Percentiles rank a stretch among this genome's conserved stretches.
phyloP scores from a whole-genome alignment of 305 asterid genomes.

The Fraxinus paxiana region DNA sequence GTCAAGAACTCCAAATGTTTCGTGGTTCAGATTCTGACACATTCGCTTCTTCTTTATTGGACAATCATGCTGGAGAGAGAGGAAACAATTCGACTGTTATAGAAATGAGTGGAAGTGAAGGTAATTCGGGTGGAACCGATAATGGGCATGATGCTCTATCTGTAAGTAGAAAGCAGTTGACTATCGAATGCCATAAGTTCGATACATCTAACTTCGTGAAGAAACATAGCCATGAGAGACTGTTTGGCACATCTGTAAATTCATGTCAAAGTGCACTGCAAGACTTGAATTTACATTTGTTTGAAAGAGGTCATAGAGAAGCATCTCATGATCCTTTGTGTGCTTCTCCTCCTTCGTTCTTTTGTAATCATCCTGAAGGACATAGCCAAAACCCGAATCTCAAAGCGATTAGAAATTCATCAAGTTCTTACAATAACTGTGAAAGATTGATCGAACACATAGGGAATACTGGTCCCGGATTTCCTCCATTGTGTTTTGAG shows the following conservation, averaged over 20 bases:
- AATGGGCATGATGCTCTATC: constrained; percentile 33
- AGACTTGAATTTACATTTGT: constrained; percentile 22
- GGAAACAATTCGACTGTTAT: constrained; percentile 16
- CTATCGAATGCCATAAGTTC: neutral
- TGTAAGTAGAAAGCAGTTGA: constrained; percentile 24
- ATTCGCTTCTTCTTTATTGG: neutral
- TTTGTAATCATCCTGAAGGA: constrained; percentile 30
- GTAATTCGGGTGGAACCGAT: constrained; percentile 10
- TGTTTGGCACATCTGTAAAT: constrained; percentile 22
- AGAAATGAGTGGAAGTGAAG: constrained; percentile 32
- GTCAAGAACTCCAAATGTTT: constrained; percentile 11
- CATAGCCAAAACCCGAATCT: constrained; percentile 18
- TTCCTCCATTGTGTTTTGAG: constrained; percentile 33
- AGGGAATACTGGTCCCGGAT: constrained; percentile 27
- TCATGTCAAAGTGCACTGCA: constrained; percentile 26
- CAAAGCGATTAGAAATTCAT: constrained; percentile 23
- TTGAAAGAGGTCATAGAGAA: constrained; percentile 23
- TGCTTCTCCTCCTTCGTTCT: constrained; percentile 27
- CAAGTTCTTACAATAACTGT: constrained; percentile 17
- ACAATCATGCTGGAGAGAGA: constrained; percentile 7
- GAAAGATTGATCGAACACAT: constrained; percentile 31
- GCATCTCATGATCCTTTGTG: constrained; percentile 20
- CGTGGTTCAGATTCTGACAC: constrained; percentile 19
- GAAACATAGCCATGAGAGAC: constrained; percentile 27
- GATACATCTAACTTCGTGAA: constrained; percentile 10